Conservation (phyloP, 768 basidiomycete species). For the Tylopilus sp. region DNA sequence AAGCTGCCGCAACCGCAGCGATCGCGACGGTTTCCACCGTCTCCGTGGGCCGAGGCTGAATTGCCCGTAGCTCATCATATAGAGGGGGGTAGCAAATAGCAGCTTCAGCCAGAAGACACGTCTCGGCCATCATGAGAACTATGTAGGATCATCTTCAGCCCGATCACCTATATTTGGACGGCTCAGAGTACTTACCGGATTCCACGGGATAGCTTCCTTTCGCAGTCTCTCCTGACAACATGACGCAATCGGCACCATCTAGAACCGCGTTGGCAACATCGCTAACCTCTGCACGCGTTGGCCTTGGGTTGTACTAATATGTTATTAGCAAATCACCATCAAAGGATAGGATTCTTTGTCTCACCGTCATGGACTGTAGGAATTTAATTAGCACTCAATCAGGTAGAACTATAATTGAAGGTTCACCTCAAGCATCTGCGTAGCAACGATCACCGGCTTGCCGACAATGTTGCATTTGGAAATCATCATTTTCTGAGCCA, state of each 20-base stretch:
- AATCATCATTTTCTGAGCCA: conserved; percentile 99
- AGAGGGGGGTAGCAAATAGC: conserved; percentile 94
- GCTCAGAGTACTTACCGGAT: conserved; percentile 58
- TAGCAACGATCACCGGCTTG: conserved; percentile 98
- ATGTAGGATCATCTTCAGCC: conserved; percentile 8
- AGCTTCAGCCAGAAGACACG: conserved; percentile 92
- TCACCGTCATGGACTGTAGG: conserved; percentile 88
- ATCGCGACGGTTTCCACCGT: conserved; percentile 96
- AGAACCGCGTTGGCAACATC: conserved; percentile 99
- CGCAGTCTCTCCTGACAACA: conserved; percentile 99
- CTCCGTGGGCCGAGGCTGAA: conserved; percentile 84
- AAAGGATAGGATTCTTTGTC: conserved; percentile 8
- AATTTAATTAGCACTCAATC: conserved; percentile 10
- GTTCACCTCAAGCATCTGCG: conserved; percentile 95
- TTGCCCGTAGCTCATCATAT: conserved; percentile 80
- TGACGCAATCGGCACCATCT: conserved; percentile 98
- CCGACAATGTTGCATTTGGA: conserved; percentile 97
- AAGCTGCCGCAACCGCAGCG: conserved; percentile 92
- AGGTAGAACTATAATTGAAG: neutral
- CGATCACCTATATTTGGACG: neutral
- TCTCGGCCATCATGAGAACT: conserved; percentile 99
- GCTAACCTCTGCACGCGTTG: conserved; percentile 97
- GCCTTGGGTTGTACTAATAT: conserved; percentile 89
- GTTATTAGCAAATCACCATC: conserved; percentile 6
- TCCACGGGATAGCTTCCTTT: conserved; percentile 96